Conservation (phyloP, 2,329 filamentous ascomycete genomes). For the Leptographium wingfieldii region DNA sequence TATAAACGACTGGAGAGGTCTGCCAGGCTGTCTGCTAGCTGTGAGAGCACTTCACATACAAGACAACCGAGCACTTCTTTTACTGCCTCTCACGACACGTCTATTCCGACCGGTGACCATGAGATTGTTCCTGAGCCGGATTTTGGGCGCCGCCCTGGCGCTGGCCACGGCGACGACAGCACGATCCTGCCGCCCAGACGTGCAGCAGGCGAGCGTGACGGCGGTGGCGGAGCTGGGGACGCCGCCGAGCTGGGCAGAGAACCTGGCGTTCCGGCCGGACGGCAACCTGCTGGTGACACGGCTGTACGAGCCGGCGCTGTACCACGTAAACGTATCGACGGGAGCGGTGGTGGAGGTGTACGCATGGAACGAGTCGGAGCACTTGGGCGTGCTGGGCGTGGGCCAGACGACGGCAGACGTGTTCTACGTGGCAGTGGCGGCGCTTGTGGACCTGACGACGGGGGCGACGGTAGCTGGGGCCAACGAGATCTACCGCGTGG, state of each 20-base stretch:
- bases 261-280: conserved; percentile 23
- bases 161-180: not conserved
- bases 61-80: too few relatives aligned
- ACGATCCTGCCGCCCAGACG: not conserved
- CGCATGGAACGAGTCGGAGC: conserved; percentile 13
- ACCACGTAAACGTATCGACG: conserved; percentile 19
- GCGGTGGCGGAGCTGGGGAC: not conserved
- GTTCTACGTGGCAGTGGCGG: conserved; percentile 19
- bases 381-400: conserved; percentile 20
- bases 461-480: conserved; percentile 7
- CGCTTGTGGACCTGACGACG: conserved; percentile 12
- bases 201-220: not conserved
- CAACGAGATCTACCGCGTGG: conserved; percentile 15
- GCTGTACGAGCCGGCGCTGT: conserved; percentile 17
- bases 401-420: conserved; percentile 19
- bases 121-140: not conserved
- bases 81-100: not conserved
- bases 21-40: too few relatives aligned
- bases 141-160: not conserved
- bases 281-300: conserved; percentile 22
- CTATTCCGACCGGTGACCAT: not conserved
- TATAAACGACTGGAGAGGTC: too few relatives aligned
- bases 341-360: conserved; percentile 16
- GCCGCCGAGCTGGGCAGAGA: conserved; percentile 18
- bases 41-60: too few relatives aligned